Conservation (phyloP, 345 rosid genomes). For the Cardamine resedifolia region DNA sequence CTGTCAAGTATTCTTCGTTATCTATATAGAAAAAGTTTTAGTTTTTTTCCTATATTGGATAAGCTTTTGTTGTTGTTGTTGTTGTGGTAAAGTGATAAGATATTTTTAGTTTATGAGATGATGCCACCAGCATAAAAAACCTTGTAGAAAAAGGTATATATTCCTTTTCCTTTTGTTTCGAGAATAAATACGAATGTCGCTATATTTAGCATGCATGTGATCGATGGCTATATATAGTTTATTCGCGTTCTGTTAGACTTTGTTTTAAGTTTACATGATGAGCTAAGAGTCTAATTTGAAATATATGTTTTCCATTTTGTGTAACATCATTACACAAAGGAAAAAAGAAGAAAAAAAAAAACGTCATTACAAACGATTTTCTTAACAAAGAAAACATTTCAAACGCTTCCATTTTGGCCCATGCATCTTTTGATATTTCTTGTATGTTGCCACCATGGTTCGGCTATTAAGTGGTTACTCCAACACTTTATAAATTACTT, state of each 20-base stretch:
- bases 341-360: too few species aligned
- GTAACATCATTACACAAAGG: not conserved
- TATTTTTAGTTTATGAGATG: not conserved
- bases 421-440: not conserved
- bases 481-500: not conserved
- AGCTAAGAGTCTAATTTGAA: not conserved
- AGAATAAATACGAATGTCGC: not conserved
- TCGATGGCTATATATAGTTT: not conserved
- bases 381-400: not conserved
- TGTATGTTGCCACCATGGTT: not conserved
- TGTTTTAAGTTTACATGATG: not conserved
- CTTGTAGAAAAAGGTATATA: not conserved
- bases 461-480: not conserved
- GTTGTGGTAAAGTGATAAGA: slow-evolving; percentile 2
- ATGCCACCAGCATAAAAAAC: not conserved
- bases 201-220: not conserved
- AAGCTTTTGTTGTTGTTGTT: not conserved
- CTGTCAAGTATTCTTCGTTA: too few species aligned
- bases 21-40: not conserved
- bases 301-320: not conserved
- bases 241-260: not conserved
- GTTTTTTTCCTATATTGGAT: not conserved
- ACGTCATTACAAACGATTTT: too few species aligned
- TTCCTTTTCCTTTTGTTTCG: not conserved
- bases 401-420: not conserved